Conservation (phyloP, 192 early-diverging fungal genomes). For the Podochytrium sp. region DNA sequence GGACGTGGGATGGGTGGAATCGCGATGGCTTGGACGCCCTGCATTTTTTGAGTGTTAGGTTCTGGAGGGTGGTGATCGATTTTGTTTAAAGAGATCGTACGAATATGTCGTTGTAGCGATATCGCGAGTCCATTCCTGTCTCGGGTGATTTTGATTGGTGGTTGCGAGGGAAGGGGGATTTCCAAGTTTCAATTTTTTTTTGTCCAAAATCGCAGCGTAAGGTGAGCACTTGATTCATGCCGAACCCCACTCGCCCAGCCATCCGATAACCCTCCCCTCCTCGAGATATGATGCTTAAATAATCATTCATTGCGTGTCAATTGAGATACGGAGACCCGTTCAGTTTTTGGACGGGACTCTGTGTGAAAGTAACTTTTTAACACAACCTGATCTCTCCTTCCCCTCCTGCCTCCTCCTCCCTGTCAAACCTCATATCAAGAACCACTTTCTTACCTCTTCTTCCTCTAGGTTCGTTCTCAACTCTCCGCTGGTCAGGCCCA, state of each 20-base stretch:
- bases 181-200: too few species aligned
- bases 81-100: not conserved
- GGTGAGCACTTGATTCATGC: too few species aligned
- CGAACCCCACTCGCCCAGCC: too few species aligned
- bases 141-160: not conserved
- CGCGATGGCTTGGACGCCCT: slow-evolving; percentile 9
- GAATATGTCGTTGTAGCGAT: not conserved
- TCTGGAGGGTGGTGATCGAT: not conserved
- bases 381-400: slow-evolving; percentile 20
- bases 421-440: not conserved
- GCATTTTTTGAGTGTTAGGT: not conserved
- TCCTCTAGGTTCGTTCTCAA: not conserved
- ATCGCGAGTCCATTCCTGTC: not conserved
- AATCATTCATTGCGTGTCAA: slow-evolving; percentile 26
- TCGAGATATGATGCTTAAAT: slow-evolving; percentile 24
- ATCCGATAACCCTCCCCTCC: too few species aligned
- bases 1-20: slow-evolving; percentile 36
- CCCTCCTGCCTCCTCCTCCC: not conserved
- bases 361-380: not conserved
- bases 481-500: not conserved
- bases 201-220: too few species aligned
- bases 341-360: slow-evolving; percentile 1
- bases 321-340: slow-evolving; percentile 1
- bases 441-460: not conserved
- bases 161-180: too few species aligned